These are phyloP conservation scores for Agrocybe pediades DNA, from an alignment of 768 basidiomycete genomes.

Conservation along the genomic window DNA sequence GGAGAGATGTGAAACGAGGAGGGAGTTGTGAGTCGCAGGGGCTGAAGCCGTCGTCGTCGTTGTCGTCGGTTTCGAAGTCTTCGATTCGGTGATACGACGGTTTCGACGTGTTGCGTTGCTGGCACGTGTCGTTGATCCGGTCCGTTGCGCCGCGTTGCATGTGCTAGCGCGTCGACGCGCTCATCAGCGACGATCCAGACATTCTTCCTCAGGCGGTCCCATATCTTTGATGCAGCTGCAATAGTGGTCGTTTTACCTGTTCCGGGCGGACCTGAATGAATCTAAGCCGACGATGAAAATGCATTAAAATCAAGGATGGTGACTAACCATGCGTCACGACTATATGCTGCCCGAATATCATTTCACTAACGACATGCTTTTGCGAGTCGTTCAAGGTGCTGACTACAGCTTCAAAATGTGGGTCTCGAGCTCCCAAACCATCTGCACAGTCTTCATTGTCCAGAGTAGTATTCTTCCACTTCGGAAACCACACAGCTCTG, in stretches of 20 bases:
- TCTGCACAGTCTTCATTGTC: not conserved
- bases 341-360: slow-evolving; percentile 31
- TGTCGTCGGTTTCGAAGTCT: no score
- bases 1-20: no score
- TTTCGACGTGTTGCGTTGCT: no score
- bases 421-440: not conserved
- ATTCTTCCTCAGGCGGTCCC: slow-evolving; percentile 25
- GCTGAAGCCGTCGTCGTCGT: no score
- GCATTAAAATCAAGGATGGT: not conserved
- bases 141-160: no score
- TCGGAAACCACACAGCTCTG: slow-evolving; percentile 41
- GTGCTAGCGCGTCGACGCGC: not conserved
- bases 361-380: slow-evolving; percentile 32
- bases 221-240: slow-evolving; percentile 39
- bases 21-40: no score
- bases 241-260: slow-evolving; percentile 59
- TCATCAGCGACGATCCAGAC: slow-evolving; percentile 37
- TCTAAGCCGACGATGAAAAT: not conserved
- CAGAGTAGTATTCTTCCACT: slow-evolving; percentile 9
- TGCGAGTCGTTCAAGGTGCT: slow-evolving; percentile 39
- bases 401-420: slow-evolving; percentile 2
- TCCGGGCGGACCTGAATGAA: slow-evolving; percentile 44
- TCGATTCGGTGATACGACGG: no score
- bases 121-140: not conserved
- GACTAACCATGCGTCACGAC: slow-evolving; percentile 41